These are phyloP conservation scores for Fomitiporia mediterranea DNA, from an alignment of 1,284 basidiomycete genomes.

Conservation along the genomic window DNA sequence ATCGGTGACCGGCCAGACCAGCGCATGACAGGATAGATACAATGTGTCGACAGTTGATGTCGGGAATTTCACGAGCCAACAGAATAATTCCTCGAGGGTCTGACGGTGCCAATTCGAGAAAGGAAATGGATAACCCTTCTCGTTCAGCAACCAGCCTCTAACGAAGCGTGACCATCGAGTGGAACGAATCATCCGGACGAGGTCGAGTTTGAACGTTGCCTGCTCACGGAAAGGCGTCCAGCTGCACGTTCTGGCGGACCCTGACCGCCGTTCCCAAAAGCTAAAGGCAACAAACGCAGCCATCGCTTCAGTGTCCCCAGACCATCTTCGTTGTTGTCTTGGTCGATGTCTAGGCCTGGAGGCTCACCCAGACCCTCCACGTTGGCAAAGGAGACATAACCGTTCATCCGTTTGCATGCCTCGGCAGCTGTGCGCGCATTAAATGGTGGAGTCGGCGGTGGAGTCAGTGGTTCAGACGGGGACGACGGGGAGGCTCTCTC, in stretches of 20 bases:
- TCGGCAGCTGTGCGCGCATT: conserved; percentile 58
- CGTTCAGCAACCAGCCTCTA: not conserved
- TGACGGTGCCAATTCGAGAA: too few species aligned
- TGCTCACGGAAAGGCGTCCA: not conserved
- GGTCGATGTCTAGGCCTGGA: conserved; percentile 37
- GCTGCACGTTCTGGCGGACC: conserved; percentile 4
- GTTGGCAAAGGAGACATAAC: conserved; percentile 62
- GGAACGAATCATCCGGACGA: not conserved
- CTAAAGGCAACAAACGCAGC: conserved; percentile 9
- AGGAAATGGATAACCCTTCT: too few species aligned
- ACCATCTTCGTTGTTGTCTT: conserved; percentile 23
- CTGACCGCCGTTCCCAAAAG: conserved; percentile 10
- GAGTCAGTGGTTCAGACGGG: conserved; percentile 25
- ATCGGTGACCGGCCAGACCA: conserved; percentile 3
- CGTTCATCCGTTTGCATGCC: conserved; percentile 50
- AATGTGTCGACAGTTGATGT: conserved; percentile 2
- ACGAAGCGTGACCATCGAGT: too few species aligned
- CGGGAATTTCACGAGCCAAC: too few species aligned
- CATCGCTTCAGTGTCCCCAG: conserved; percentile 9
- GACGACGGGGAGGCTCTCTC: conserved; percentile 29
- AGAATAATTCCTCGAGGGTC: too few species aligned
- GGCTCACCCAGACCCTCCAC: conserved; percentile 68
- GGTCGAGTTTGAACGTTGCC: conserved; percentile 7
- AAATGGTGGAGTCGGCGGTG: conserved; percentile 40
- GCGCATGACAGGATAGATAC: conserved; percentile 3